phyloP scores from a whole-genome alignment of 1,284 basidiomycete genomes.

The Cutaneotrichosporon cutaneum region DNA sequence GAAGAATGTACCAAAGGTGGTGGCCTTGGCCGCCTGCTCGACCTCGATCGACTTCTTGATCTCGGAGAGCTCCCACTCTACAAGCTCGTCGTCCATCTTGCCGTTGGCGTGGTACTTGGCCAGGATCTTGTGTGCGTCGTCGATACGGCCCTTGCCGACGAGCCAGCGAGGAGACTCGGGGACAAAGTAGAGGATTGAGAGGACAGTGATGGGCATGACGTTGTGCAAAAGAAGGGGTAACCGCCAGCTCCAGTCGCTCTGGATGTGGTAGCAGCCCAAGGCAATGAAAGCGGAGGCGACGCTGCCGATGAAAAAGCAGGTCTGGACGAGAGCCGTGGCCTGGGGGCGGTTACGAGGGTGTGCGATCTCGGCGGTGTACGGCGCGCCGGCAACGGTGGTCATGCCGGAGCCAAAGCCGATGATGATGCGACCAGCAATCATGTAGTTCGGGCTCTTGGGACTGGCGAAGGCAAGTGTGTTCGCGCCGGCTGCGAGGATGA shows the following conservation, averaged over 20 bases:
- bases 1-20: constrained; percentile 24
- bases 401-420: constrained; percentile 32
- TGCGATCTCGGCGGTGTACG: constrained; percentile 30
- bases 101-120: constrained; percentile 39
- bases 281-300: constrained; percentile 15
- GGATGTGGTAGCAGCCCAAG: constrained; percentile 13
- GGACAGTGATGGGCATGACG: constrained; percentile 6
- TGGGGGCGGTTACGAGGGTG: constrained; percentile 31
- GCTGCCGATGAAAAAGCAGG: constrained; percentile 18
- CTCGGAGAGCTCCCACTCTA: constrained; percentile 30
- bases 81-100: constrained; percentile 27
- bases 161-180: constrained; percentile 48
- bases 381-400: constrained; percentile 26
- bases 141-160: constrained; percentile 29
- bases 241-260: constrained; percentile 22
- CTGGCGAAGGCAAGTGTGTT: neutral
- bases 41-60: constrained; percentile 51
- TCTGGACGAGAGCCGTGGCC: constrained; percentile 16
- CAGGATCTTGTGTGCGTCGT: constrained; percentile 38
- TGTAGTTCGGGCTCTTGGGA: neutral
- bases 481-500: constrained; percentile 21
- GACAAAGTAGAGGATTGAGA: constrained; percentile 26
- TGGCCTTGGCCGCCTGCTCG: constrained; percentile 53
- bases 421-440: constrained; percentile 49
- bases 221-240: constrained; percentile 27